phyloP scores from a whole-genome alignment of 2,329 filamentous ascomycete genomes.

The Byssoonygena ceratinophila region DNA sequence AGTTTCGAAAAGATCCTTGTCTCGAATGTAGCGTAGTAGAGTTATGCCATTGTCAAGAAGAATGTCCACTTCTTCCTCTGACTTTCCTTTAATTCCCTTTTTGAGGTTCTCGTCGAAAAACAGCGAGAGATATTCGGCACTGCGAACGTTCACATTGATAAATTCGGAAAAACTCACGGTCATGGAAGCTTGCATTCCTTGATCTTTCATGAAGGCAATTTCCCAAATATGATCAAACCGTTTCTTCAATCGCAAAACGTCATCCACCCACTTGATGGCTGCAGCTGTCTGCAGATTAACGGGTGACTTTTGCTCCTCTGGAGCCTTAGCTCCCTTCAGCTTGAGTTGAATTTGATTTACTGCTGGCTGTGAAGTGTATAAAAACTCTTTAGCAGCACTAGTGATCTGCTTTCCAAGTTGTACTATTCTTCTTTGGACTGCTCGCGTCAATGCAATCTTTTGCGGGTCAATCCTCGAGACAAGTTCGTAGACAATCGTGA shows the following conservation, averaged over 20 bases:
- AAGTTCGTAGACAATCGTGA: constrained; percentile 70
- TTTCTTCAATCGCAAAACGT: constrained; percentile 72
- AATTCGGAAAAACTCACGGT: constrained; percentile 84
- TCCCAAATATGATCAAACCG: constrained; percentile 77
- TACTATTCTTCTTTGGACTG: constrained; percentile 63
- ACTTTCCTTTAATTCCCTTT: constrained; percentile 85
- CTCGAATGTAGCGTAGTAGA: constrained; percentile 74
- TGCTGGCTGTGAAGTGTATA: constrained; percentile 45
- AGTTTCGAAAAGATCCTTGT: constrained; percentile 89
- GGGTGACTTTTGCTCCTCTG: constrained; percentile 39
- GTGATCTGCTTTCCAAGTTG: constrained; percentile 79
- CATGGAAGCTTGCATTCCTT: constrained; percentile 67
- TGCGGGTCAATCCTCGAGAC: constrained; percentile 65
- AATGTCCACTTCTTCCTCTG: constrained; percentile 71
- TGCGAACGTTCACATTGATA: constrained; percentile 78
- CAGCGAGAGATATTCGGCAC: constrained; percentile 84
- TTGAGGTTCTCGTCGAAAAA: constrained; percentile 97
- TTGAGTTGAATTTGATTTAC: constrained; percentile 24
- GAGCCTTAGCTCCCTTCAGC: constrained; percentile 40
- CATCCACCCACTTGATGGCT: constrained; percentile 90
- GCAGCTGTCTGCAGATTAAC: constrained; percentile 70
- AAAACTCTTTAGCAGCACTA: constrained; percentile 46
- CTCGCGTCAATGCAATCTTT: constrained; percentile 58
- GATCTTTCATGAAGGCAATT: constrained; percentile 62
- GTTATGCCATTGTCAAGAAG: constrained; percentile 83